Conservation (phyloP, 2,329 filamentous ascomycete species). For the Zarea fungicola region DNA sequence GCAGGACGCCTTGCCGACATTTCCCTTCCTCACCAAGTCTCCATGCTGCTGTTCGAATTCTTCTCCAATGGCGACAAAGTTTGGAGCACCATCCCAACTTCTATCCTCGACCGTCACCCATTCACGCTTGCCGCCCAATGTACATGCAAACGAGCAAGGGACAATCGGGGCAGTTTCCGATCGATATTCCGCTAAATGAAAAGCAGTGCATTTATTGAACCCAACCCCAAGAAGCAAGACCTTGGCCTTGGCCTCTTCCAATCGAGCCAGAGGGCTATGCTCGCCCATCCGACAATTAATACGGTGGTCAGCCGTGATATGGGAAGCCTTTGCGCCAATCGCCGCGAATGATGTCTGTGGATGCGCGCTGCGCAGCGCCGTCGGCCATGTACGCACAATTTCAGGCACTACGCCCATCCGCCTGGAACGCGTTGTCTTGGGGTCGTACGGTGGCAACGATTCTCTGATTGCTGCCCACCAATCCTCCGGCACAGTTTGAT, state of each 20-base stretch:
- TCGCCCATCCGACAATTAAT: conserved; percentile 9
- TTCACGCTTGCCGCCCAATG: conserved; percentile 8
- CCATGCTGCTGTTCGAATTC: too few species aligned
- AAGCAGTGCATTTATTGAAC: conserved; percentile 14
- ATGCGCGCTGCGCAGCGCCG: conserved; percentile 15
- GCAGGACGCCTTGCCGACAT: too few species aligned
- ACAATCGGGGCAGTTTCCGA: neutral
- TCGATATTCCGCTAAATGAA: conserved; percentile 17
- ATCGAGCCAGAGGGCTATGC: conserved; percentile 2
- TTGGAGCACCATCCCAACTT: conserved; percentile 4
- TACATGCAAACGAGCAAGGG: conserved; percentile 13
- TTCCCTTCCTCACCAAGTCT: too few species aligned
- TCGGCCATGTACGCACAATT: conserved; percentile 16
- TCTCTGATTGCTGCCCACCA: conserved; percentile 18
- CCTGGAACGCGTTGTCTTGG: conserved; percentile 6
- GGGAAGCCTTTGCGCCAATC: conserved; percentile 9
- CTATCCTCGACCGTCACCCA: conserved; percentile 16
- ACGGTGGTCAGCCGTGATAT: neutral
- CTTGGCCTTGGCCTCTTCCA: conserved; percentile 11
- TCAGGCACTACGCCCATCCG: conserved; percentile 16
- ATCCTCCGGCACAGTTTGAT: conserved; percentile 14
- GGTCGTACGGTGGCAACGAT: conserved; percentile 14
- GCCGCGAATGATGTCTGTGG: conserved; percentile 18
- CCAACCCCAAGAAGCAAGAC: conserved; percentile 14
- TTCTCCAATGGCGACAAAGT: conserved; percentile 12